Evolutionary conservation across 208 protist species (phyloP).

Genomic region (Balamuthia mandrillaris): DNA sequence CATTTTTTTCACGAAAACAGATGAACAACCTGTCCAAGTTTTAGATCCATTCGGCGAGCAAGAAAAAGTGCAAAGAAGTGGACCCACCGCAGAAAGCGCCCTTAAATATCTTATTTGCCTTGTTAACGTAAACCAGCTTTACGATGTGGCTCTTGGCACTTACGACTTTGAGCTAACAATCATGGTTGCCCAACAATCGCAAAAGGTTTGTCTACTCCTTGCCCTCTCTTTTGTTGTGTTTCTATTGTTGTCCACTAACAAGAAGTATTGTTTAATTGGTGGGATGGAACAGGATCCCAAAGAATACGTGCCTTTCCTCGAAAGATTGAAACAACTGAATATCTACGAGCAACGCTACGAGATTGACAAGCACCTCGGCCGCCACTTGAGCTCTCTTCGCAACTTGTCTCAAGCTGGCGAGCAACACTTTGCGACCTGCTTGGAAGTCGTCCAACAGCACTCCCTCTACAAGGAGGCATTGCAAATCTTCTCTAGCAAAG

Average conservation of each 20-base stretch:
- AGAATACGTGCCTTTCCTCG: slow-evolving; percentile 68
- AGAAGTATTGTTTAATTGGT: neutral
- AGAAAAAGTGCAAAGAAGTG: neutral
- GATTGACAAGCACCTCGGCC: slow-evolving; percentile 57
- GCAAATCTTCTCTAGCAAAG: no score
- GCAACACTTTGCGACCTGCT: slow-evolving; percentile 28
- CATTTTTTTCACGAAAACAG: neutral
- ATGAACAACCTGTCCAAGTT: slow-evolving; percentile 24
- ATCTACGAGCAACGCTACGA: slow-evolving; percentile 46
- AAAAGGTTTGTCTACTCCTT: slow-evolving; percentile 33
- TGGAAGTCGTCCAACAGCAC: no score
- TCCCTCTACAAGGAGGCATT: no score
- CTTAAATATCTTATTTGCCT: slow-evolving; percentile 61
- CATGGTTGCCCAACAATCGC: slow-evolving; percentile 68
- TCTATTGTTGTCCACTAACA: neutral
- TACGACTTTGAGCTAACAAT: slow-evolving; percentile 70
- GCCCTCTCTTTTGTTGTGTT: slow-evolving; percentile 8
- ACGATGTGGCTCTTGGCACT: slow-evolving; percentile 62
- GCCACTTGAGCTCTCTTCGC: slow-evolving; percentile 48
- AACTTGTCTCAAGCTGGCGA: slow-evolving; percentile 30
- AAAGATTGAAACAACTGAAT: slow-evolving; percentile 44
- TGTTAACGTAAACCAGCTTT: slow-evolving; percentile 64
- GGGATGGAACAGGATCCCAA: slow-evolving; percentile 63
- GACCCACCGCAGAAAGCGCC: slow-evolving; percentile 38
- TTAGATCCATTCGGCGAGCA: slow-evolving; percentile 21